phyloP scores from a whole-genome alignment of 768 basidiomycete genomes.

The Suillus bovinus region DNA sequence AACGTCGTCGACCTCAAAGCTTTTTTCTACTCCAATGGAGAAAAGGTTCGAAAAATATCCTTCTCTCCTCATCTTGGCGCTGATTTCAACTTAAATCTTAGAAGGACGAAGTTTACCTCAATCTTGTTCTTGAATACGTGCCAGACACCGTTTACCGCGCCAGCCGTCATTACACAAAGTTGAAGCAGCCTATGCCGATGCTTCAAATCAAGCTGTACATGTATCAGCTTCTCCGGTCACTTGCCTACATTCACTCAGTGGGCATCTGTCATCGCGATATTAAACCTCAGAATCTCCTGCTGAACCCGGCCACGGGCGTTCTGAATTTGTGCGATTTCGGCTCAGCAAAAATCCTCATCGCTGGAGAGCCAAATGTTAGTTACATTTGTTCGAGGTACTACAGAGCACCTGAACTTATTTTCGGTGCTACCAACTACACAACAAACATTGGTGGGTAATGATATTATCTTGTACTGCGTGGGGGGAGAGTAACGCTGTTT shows the following conservation, averaged over 20 bases:
- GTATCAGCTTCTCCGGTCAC: slow-evolving; percentile 97
- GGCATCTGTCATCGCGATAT: slow-evolving; percentile 99
- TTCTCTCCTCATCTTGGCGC: slow-evolving; percentile 12
- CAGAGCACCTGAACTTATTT: slow-evolving; percentile 98
- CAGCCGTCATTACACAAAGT: slow-evolving; percentile 97
- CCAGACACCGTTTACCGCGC: slow-evolving; percentile 99
- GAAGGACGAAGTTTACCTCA: slow-evolving; percentile 99
- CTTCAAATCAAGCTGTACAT: slow-evolving; percentile 99
- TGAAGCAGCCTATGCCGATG: slow-evolving; percentile 99
- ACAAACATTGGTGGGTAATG: slow-evolving; percentile 90
- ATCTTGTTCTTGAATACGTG: slow-evolving; percentile 98
- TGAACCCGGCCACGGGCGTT: slow-evolving; percentile 96
- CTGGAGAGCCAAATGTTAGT: slow-evolving; percentile 98
- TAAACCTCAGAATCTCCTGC: slow-evolving; percentile 97
- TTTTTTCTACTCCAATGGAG: slow-evolving; percentile 99
- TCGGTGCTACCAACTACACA: slow-evolving; percentile 99
- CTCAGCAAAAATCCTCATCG: slow-evolving; percentile 96
- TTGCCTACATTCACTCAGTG: slow-evolving; percentile 99
- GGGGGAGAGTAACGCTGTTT: slow-evolving; percentile 12
- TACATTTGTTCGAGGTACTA: slow-evolving; percentile 99
- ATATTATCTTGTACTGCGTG: neutral
- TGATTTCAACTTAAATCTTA: slow-evolving; percentile 33
- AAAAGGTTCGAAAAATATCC: slow-evolving; percentile 70
- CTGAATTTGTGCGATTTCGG: slow-evolving; percentile 99
- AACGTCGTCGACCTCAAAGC: slow-evolving; percentile 98